Evolutionary conservation across 2,329 filamentous ascomycete genomes (phyloP).

Genomic region (Balansia obtecta): DNA sequence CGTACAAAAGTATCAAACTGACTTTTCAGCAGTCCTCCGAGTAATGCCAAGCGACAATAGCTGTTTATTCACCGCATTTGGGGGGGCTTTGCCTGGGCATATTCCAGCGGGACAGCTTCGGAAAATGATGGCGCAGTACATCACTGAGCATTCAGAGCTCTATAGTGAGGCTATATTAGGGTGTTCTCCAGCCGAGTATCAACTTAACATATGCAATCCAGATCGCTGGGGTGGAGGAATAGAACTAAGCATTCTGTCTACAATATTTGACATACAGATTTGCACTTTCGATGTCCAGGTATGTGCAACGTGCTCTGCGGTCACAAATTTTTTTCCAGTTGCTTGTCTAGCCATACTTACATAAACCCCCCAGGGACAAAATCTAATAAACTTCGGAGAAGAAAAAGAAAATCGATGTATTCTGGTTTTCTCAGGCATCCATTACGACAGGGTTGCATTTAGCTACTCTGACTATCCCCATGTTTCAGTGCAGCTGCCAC

Average conservation of each 20-base stretch:
- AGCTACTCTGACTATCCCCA: slow-evolving; percentile 47
- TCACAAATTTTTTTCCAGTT: background rate
- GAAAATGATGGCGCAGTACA: slow-evolving; percentile 64
- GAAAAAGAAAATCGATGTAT: slow-evolving; percentile 57
- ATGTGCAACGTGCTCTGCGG: background rate
- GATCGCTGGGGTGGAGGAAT: slow-evolving; percentile 88
- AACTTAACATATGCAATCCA: slow-evolving; percentile 64
- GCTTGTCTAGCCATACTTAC: background rate
- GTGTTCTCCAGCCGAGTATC: slow-evolving; percentile 60
- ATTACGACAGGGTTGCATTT: slow-evolving; percentile 83
- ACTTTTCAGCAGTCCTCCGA: slow-evolving; percentile 48
- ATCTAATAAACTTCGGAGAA: slow-evolving; percentile 58
- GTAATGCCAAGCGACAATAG: slow-evolving; percentile 97
- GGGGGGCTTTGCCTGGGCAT: slow-evolving; percentile 57
- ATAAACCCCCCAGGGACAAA: slow-evolving; percentile 15
- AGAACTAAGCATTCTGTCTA: slow-evolving; percentile 72
- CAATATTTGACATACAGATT: slow-evolving; percentile 77
- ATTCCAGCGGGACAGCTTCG: slow-evolving; percentile 47
- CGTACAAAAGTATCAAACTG: background rate
- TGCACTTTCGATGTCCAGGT: slow-evolving; percentile 68
- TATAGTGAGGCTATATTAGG: slow-evolving; percentile 73
- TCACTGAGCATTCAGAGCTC: slow-evolving; percentile 57
- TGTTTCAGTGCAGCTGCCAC: slow-evolving; percentile 43
- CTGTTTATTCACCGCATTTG: slow-evolving; percentile 85
- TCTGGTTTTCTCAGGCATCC: slow-evolving; percentile 81